These are phyloP conservation scores for Xerocomellus intermedius DNA, from an alignment of 768 basidiomycete genomes.

Conservation along the genomic window DNA sequence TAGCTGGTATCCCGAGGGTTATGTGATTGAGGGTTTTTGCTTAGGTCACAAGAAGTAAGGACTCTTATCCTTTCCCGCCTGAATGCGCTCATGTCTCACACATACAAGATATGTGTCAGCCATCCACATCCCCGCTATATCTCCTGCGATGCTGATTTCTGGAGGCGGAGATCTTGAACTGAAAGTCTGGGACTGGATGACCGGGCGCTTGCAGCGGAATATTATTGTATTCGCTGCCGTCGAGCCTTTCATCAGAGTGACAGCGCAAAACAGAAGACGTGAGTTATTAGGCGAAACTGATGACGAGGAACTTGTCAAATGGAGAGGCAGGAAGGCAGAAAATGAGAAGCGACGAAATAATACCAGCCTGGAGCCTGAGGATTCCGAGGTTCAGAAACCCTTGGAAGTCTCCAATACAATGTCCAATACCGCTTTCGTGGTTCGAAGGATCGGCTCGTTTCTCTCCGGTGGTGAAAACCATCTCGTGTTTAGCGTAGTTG, in stretches of 20 bases:
- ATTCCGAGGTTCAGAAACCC: background rate
- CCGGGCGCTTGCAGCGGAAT: slow-evolving; percentile 51
- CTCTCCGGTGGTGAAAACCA: slow-evolving; percentile 35
- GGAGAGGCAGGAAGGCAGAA: slow-evolving; percentile 14
- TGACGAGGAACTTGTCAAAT: slow-evolving; percentile 12
- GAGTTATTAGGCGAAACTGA: slow-evolving; percentile 32
- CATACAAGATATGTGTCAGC: slow-evolving; percentile 75
- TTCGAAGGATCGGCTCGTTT: slow-evolving; percentile 54
- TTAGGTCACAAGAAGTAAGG: slow-evolving; percentile 80
- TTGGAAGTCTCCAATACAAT: slow-evolving; percentile 15
- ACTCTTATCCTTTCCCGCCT: background rate
- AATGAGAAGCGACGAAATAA: slow-evolving; percentile 24
- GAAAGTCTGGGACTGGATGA: slow-evolving; percentile 79
- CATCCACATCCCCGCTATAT: slow-evolving; percentile 59
- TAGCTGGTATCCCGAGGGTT: slow-evolving; percentile 86
- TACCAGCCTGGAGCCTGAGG: slow-evolving; percentile 23
- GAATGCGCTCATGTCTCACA: background rate
- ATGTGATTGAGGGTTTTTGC: slow-evolving; percentile 82
- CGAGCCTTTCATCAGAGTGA: slow-evolving; percentile 45
- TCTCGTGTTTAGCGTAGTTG: slow-evolving; percentile 68
- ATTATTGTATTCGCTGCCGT: slow-evolving; percentile 50
- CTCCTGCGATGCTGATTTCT: slow-evolving; percentile 59
- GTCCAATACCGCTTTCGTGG: slow-evolving; percentile 45
- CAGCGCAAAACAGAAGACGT: slow-evolving; percentile 29
- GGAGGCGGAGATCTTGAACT: slow-evolving; percentile 84